Base-by-base conservation (phyloP, 805 yeast species). In the Jamesozyma spencerorum region DNA sequence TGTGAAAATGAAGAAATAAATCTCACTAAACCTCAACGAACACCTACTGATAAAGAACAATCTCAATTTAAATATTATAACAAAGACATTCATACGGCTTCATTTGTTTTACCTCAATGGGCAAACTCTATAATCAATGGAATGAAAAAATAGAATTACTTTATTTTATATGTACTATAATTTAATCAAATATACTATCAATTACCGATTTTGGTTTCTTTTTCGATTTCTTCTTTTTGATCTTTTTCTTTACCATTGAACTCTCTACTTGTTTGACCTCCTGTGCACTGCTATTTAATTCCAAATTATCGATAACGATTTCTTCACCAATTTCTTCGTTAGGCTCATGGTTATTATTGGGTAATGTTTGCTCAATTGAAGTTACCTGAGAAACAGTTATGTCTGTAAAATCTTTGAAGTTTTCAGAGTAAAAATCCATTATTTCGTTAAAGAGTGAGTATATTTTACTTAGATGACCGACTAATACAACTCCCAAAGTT, bases 101-200 rank as follows among this genome's bases (percentile, higher is more conserved):
- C 90, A 34, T 85, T 84, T 57, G 75, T 85, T 22, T 64, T 85
- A 41, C 95, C 95, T 20, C 77, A 76, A 31, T 84, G 90, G 86
- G 94, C 92, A 0, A 64, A 70, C 36, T 60, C 60, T 18, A 54
- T 58, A 20, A 41, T 55, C n/a, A 51, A 52, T 30, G 17, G 29
- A 13, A 7, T n/a, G 10, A 3, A 22, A 22, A 22, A 6, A 13
- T 15, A 8, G 14, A 17, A 15, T 8, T 10, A 7, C 19, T 22
- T 10, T 22, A 22, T 22, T 29, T 7, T 13, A 14, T 29, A 29
- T 29, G 31, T 14, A n/a, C 17, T 13, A 29, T n/a, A 22, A 15
- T 30, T 45, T 40, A 76, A 1, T 85, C 86, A 61, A 84, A 84
- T 13, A 85, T 84, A 50, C 77, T 84, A 58, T 83, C 92, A 41